Evolutionary conservation across 352 stramenopile species (phyloP).

Genomic region (Globisporangium nodosum): DNA sequence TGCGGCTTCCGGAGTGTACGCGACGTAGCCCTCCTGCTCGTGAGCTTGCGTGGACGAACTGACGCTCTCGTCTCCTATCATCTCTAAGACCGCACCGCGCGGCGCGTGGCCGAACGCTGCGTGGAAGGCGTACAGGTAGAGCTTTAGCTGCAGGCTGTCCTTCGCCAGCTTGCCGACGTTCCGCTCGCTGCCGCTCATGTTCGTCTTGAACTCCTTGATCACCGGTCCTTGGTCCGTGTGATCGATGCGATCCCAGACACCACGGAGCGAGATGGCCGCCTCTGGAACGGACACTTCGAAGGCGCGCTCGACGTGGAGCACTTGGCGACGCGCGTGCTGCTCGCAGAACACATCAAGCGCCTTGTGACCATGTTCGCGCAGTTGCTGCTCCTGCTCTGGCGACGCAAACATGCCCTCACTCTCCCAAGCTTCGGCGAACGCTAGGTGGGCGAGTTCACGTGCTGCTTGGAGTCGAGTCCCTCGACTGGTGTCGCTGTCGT

Average conservation of each 20-base stretch:
- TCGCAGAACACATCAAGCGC: constrained; percentile 42
- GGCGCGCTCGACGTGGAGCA: constrained; percentile 53
- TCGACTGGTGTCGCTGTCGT: constrained; percentile 8
- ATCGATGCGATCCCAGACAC: constrained; percentile 80
- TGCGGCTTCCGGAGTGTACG: constrained; percentile 22
- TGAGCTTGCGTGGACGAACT: not conserved
- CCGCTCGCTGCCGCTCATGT: constrained; percentile 42
- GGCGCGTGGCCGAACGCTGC: constrained; percentile 48
- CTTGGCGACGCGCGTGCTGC: constrained; percentile 22
- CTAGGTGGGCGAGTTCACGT: constrained; percentile 2
- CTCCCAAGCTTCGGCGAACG: constrained; percentile 8
- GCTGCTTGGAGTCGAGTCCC: constrained; percentile 1
- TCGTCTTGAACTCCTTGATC: constrained; percentile 85
- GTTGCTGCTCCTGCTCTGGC: constrained; percentile 21
- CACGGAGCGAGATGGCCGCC: constrained; percentile 47
- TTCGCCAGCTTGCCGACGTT: constrained; percentile 47
- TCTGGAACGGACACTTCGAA: constrained; percentile 51
- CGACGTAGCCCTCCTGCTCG: constrained; percentile 32
- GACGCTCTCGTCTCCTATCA: constrained; percentile 32
- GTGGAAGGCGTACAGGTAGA: constrained; percentile 78
- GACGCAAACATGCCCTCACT: constrained; percentile 37
- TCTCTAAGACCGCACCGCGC: constrained; percentile 47
- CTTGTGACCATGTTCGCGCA: constrained; percentile 30
- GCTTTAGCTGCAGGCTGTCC: constrained; percentile 76
- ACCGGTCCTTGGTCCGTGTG: constrained; percentile 21